Base-by-base conservation (phyloP, 1,139 yeast genomes). In the Kluyveromyces marxianus region DNA sequence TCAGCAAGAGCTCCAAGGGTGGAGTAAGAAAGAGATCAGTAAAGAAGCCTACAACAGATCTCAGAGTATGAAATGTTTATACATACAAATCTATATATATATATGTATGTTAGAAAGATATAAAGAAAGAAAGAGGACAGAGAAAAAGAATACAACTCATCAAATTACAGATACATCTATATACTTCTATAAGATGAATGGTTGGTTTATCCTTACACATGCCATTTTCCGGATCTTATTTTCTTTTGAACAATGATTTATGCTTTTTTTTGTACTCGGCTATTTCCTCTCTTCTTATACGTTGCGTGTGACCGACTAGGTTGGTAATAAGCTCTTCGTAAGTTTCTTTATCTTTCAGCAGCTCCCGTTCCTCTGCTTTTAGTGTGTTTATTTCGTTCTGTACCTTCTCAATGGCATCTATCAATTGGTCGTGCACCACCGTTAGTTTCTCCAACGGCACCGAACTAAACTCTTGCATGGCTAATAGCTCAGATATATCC, bases 81-180 rank as follows among this genome's bases (percentile, higher is more conserved):
- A 6, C 7, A 10, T 24, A 6, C 10, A 34, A 38, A n/a, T 10
- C 21, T 33, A 14, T 6, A 33, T 10, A 33, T 2, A n/a, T 33
- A 24, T n/a, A 14, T 14, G 21, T 14, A 14, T 14, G 21, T 14
- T 14, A 14, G 21, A 14, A 14, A 14, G 21, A 33, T 33, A 33
- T 25, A n/a, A 25, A 21, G 31, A 26, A 24, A 14, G 70, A 60
- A 77, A 75, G 62, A 69, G 71, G 55, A 54, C 65, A n/a, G 67
- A 72, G 47, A 78, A 77, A 63, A 79, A 75, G 60, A 85, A 85
- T 35, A 62, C 61, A 14, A 62, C 79, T 50, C 82, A 75, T 37
- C 41, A 52, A 57, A 39, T 29, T 36, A 41, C 26, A 42, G 39
- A 46, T 46, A 44, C 39, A 35, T 32, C 37, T 30, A 34, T 28